These are phyloP conservation scores for Paraconiothyrium sp. DNA, from an alignment of 2,329 filamentous ascomycete species.

Conservation along the genomic window DNA sequence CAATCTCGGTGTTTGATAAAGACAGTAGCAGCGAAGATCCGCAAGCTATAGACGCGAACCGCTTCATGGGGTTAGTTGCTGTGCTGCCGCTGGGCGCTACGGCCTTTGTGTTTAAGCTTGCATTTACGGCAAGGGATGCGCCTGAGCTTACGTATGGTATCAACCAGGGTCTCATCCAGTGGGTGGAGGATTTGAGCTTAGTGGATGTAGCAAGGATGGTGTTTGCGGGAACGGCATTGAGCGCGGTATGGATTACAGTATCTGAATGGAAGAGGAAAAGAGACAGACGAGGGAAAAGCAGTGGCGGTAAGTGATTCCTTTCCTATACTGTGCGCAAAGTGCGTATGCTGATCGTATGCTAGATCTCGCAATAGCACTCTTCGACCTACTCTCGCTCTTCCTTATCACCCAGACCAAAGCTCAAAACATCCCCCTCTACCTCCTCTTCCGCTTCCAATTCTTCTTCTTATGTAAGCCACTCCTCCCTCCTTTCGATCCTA, in stretches of 20 bases:
- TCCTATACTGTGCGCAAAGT: neutral
- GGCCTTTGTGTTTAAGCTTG: constrained; percentile 86
- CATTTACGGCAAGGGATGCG: constrained; percentile 86
- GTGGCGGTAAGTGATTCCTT: constrained; percentile 34
- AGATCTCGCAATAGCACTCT: constrained; percentile 60
- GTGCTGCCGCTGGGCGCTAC: constrained; percentile 58
- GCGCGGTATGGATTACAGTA: constrained; percentile 40
- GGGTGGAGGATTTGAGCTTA: constrained; percentile 52
- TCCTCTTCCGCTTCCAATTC: constrained; percentile 74
- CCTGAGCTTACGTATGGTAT: constrained; percentile 72
- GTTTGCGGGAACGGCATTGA: constrained; percentile 49
- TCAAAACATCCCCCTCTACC: constrained; percentile 84
- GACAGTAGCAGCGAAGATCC: constrained; percentile 27
- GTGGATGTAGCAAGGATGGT: constrained; percentile 45
- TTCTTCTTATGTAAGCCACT: constrained; percentile 56
- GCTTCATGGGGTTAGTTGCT: constrained; percentile 41
- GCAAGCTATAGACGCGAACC: constrained; percentile 38
- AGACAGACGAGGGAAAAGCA: constrained; percentile 29
- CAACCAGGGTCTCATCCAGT: constrained; percentile 55
- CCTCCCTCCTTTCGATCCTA: constrained; percentile 24
- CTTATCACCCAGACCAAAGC: constrained; percentile 86
- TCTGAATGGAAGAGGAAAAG: constrained; percentile 38
- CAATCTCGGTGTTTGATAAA: constrained; percentile 35
- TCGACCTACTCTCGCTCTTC: constrained; percentile 76
- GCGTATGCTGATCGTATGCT: constrained; percentile 30